phyloP scores from a whole-genome alignment of 805 yeast species.

The Metschnikowia proteae region DNA sequence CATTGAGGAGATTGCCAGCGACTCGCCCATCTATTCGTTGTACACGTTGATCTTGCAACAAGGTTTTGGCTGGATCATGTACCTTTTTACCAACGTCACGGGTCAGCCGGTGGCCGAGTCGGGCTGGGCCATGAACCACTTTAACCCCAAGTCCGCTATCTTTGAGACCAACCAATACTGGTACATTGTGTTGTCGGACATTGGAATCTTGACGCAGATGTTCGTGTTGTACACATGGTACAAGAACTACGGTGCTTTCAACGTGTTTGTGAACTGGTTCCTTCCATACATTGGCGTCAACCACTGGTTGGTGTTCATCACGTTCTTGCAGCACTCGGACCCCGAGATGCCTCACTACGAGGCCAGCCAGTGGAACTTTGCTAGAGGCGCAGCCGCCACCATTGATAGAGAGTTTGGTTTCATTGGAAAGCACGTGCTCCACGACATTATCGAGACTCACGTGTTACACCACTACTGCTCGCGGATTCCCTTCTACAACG shows the following conservation, averaged over 20 bases:
- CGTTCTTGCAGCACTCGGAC: slow-evolving; percentile 81
- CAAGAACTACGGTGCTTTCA: slow-evolving; percentile 58
- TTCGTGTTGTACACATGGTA: slow-evolving; percentile 57
- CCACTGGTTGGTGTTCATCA: slow-evolving; percentile 88
- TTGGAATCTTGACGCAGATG: slow-evolving; percentile 59
- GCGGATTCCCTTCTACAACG: slow-evolving; percentile 84
- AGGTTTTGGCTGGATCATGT: slow-evolving; percentile 69
- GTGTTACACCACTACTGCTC: slow-evolving; percentile 82
- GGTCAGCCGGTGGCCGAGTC: slow-evolving; percentile 60
- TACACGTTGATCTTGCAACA: slow-evolving; percentile 60
- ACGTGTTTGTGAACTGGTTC: slow-evolving; percentile 64
- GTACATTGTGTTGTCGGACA: slow-evolving; percentile 67
- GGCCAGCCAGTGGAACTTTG: slow-evolving; percentile 73
- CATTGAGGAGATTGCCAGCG: slow-evolving; percentile 60
- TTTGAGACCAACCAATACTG: slow-evolving; percentile 71
- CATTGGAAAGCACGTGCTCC: slow-evolving; percentile 74
- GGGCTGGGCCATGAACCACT: slow-evolving; percentile 57
- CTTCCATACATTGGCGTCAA: slow-evolving; percentile 76
- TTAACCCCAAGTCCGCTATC: slow-evolving; percentile 67
- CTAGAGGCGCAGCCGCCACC: slow-evolving; percentile 88
- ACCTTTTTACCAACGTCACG: slow-evolving; percentile 66
- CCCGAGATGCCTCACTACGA: slow-evolving; percentile 77
- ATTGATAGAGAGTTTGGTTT: slow-evolving; percentile 82
- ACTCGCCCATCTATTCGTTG: slow-evolving; percentile 68
- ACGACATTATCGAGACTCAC: slow-evolving; percentile 87